Conservation (phyloP, 2,329 filamentous ascomycete species). For the Phyllosticta citriasiana region DNA sequence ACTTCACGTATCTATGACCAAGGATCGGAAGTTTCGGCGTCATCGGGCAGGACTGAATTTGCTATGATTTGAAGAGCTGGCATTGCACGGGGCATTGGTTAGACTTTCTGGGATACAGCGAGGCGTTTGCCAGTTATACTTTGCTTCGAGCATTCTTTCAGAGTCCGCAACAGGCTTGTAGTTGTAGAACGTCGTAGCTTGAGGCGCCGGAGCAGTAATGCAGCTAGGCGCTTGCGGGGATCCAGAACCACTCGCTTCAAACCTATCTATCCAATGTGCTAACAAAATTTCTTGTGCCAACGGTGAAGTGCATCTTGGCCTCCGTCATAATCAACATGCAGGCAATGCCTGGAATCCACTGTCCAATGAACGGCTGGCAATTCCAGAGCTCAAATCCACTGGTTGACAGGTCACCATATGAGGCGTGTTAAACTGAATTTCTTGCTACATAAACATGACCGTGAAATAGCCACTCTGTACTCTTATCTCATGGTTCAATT, state of each 20-base stretch:
- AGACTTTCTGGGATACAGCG: conserved; percentile 10
- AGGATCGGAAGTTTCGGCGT: not conserved
- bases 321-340: not conserved
- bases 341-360: not conserved
- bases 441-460: too few relatives aligned
- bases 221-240: not conserved
- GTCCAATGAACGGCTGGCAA: not conserved
- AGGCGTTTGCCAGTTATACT: conserved; percentile 3
- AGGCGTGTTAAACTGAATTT: too few relatives aligned
- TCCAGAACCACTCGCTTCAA: not conserved
- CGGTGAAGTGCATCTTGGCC: not conserved
- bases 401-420: not conserved
- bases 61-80: conserved; percentile 1
- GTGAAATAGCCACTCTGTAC: too few relatives aligned
- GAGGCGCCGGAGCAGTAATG: not conserved
- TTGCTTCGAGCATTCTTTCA: not conserved
- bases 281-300: not conserved
- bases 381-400: not conserved
- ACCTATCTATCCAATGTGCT: not conserved
- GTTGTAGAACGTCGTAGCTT: not conserved
- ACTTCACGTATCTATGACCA: not conserved
- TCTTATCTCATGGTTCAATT: too few relatives aligned
- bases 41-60: not conserved
- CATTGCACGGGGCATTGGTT: conserved; percentile 9
- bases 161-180: not conserved